Evolutionary conservation across 2,329 filamentous ascomycete genomes (phyloP), one percentile per base, ranked within the genome.

Genomic region (Elsinoe necatrix): DNA sequence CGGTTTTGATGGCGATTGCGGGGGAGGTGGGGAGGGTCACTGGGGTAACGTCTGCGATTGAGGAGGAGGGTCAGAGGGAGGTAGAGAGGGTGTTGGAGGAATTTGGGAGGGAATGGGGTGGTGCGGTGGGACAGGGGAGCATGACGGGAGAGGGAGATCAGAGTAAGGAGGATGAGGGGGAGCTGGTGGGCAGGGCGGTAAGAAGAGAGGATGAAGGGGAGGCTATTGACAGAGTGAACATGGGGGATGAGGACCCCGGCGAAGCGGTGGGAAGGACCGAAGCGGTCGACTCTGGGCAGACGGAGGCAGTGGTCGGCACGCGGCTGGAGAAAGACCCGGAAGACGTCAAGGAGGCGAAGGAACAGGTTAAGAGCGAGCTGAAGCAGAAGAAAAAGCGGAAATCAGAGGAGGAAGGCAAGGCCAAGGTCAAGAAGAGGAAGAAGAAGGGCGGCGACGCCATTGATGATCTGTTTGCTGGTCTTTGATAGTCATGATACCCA

Each of bases 391-490:
- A 65, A 47, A 62, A 65, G 48, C 52, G 54, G 20, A 41, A 55
- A 1, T 48, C 56, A 16, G 58, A 59, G 8, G 23, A 55, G 0
- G 18, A 21, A 8, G 18, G 4, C n/a, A 34, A 31, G 25, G 20
- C 31, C 20, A 56, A 61, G 16, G 66, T 66, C 57, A 72, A 75
- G 61, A 52, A 59, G 57, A 74, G 71, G 59, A 80, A 76, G 66
- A 83, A 80, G 69, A 82, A 79, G 63, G 78, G 74, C 35, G 74
- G 75, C 4, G 82, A 90, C 66, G 85, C 81, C 41, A 86, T 92
- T 56, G 87, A 90, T 60, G 83, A 84, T 65, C 70, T 92, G 21
- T 93, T 93, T 65, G 78, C 77, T 54, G 79, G 79, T 8, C 69
- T 80, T 41, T 79, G 60, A 71, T 39, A 12, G 14, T 56, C 12